Evolutionary conservation across 345 rosid genomes (phyloP), one percentile per base, ranked within the genome.

Genomic region (Boechera stricta): DNA sequence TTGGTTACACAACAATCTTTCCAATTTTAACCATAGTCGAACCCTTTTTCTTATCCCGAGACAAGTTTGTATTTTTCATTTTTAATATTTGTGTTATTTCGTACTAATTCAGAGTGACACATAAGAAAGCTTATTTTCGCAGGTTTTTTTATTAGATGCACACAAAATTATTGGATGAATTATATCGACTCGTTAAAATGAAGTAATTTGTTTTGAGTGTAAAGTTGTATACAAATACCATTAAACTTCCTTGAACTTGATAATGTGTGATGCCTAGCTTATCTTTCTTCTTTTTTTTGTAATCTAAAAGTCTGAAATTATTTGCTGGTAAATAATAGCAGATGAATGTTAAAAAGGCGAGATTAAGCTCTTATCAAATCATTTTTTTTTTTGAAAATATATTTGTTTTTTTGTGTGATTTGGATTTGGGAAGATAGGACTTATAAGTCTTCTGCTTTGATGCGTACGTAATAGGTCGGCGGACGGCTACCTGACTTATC

Each of bases 401-500:
- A 5, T 41, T 1, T 48, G 64, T 15, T 16, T 4, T 44, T 28
- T 64, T 8, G 21, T 26, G 26, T 44, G 53, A 64, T 64, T 61
- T 44, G 57, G 75, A 53, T 3, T 52, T 24, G 57, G 12, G 64
- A 35, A 63, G 64, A 77, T 53, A 45, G 26, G 75, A 77, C 71
- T 69, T 33, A 39, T 10, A 42, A 62, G 71, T 55, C 10, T 47
- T 70, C 18, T 70, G 59, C 4, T 45, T 45, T 55, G 76, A 70
- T 64, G 66, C 36, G 60, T 77, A 71, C 66, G 71, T 77, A 16
- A 12, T 77, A 63, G 80, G 80, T 70, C 80, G 80, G 80, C 80
- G 80, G 71, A 77, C 66, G 76, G 59, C 53, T 77, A 56, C 64
- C 66, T 63, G 57, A 77, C 71, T 63, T 63, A 62, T 63, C 55